Base-by-base conservation (phyloP, 352 stramenopile genomes). In the Lagenidium giganteum region DNA sequence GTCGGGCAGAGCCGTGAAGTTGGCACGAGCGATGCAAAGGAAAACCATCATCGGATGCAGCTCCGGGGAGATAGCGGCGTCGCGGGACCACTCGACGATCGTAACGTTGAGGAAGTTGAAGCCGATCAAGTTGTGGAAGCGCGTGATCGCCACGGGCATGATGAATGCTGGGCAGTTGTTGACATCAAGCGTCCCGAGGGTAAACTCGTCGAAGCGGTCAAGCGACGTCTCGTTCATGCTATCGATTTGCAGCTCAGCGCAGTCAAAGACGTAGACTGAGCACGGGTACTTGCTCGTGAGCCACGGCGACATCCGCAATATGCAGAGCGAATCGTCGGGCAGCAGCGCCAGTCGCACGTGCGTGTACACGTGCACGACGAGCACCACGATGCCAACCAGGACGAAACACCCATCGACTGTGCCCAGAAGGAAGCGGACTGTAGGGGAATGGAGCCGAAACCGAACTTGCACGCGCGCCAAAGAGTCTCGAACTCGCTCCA, bases 71-170 rank as follows among this genome's bases (percentile, higher is more conserved):
- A 69, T 38, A 0, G 49, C 23, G 1, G 54, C 46, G 1, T 40
- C 14, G 3, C 6, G 8, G 9, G 37, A 23, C 59, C 54, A 69
- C 26, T 61, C 43, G 20, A 22, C 8, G 17, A 68, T 47, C 5
- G 59, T 59, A 20, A 48, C 33, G 47, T 64, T 62, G 36, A 53
- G 54, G 11, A 64, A 22, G 18, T 57, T 35, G 4, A 64, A 11
- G 27, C 33, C 30, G 12, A 54, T n/a, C 5, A 67, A 29, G 8
- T 44, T 53, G 5, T n/a, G 27, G 30, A 58, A 64, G 8, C 28
- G 7, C 13, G 27, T 24, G 11, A 64, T 18, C 14, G 35, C 27
- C 5, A 30, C 8, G 2, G 58, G 54, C 2, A 68, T 35, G 8
- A 42, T 35, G 1, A 67, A 30, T 5, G 45, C 34, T 17, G 29